phyloP scores from a whole-genome alignment of 1,139 yeast genomes.

The Sugiyamaella paludigena region DNA sequence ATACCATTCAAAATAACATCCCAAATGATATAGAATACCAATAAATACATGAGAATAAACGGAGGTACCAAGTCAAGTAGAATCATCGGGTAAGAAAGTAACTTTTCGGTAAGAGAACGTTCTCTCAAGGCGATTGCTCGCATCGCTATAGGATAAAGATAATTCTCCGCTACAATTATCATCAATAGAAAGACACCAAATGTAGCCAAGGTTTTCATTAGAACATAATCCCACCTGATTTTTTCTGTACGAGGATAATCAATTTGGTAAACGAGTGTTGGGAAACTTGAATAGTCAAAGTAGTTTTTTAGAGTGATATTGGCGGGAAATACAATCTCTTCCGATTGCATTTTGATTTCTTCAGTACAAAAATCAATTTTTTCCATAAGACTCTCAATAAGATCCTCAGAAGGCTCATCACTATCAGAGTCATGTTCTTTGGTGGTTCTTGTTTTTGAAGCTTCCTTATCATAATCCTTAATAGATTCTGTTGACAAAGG shows the following conservation, averaged over 20 bases:
- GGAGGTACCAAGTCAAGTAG: slow-evolving; percentile 78
- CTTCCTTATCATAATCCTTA: not conserved
- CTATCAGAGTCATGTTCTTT: not conserved
- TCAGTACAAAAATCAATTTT: slow-evolving; percentile 29
- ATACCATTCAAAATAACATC: slow-evolving; percentile 84
- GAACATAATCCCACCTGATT: slow-evolving; percentile 68
- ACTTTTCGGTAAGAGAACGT: slow-evolving; percentile 47
- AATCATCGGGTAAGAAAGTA: slow-evolving; percentile 56
- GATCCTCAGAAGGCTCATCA: not conserved
- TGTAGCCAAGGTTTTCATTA: slow-evolving; percentile 70
- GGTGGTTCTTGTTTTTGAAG: not conserved
- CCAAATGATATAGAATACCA: slow-evolving; percentile 90
- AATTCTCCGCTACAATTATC: slow-evolving; percentile 77
- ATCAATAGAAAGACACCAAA: slow-evolving; percentile 84
- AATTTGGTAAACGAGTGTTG: slow-evolving; percentile 68
- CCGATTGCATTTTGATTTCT: slow-evolving; percentile 34
- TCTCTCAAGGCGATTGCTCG: slow-evolving; percentile 53
- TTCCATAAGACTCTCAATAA: slow-evolving; percentile 17
- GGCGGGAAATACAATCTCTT: slow-evolving; percentile 54
- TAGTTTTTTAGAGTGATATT: slow-evolving; percentile 67
- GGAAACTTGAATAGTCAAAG: slow-evolving; percentile 80
- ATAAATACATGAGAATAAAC: slow-evolving; percentile 66
- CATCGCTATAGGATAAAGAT: slow-evolving; percentile 72
- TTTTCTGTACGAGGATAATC: slow-evolving; percentile 72
- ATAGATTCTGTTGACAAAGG: not conserved